Percentiles rank a stretch among this genome's conserved stretches.
phyloP scores from a whole-genome alignment of 257 asterid genomes.

The Solanum corneliomulleri region DNA sequence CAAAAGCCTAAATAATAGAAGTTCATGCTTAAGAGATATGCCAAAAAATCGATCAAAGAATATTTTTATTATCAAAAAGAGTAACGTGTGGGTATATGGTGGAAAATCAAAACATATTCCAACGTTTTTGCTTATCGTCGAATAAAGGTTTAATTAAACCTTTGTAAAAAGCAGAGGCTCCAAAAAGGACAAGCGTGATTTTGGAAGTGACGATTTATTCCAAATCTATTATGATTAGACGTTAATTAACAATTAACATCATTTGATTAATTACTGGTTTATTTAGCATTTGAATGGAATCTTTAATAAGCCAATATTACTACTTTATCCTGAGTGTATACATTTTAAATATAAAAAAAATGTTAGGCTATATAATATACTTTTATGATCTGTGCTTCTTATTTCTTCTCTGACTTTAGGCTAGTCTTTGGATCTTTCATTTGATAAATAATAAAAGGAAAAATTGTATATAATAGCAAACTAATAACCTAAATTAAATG shows the following conservation, averaged over 20 bases:
- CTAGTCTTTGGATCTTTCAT: not conserved
- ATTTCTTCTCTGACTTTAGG: not conserved
- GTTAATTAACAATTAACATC: not conserved
- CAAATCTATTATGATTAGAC: not conserved
- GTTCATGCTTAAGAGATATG: not conserved
- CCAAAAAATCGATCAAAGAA: not conserved
- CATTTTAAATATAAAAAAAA: not conserved
- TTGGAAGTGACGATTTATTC: not conserved
- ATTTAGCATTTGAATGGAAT: not conserved
- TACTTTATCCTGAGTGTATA: not conserved
- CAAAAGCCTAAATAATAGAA: not conserved
- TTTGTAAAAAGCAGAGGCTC: not conserved
- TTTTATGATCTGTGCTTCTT: not conserved
- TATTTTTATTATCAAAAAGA: not conserved
- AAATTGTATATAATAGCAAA: no score
- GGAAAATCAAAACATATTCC: not conserved
- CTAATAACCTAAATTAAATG: no score
- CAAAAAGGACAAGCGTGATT: not conserved
- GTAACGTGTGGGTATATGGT: not conserved
- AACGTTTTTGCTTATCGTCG: not conserved
- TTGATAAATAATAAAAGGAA: not conserved
- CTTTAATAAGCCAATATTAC: not conserved
- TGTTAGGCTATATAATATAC: not conserved
- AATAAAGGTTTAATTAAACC: not conserved
- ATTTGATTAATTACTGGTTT: not conserved